Base-by-base conservation (phyloP, 768 basidiomycete species). In the Rickenella mellea region DNA sequence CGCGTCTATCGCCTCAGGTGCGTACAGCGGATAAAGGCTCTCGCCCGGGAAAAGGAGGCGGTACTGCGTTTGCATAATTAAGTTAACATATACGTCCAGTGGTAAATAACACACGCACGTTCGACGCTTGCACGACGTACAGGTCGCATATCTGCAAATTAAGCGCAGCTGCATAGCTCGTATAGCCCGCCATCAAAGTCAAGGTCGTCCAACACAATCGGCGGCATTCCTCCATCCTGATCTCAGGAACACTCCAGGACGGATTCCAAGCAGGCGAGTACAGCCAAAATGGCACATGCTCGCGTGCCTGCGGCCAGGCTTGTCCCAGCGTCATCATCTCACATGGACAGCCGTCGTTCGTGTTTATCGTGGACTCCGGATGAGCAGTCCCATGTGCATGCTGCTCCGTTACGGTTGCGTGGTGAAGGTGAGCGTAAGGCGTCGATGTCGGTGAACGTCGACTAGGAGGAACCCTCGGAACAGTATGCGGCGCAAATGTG, bases 31-130 rank as follows among this genome's bases (percentile, higher is more conserved):
- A 2, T 57, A 60, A 20, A 76, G 59, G 10, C 73, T 68, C 59
- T 86, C 83, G n/a, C 81, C 83, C 6, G 82, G 78, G 56, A 87
- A 86, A 17, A 87, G 61, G n/a, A 86, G 56, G 1, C 76, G 73
- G 55, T 78, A 82, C 83, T 87, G 26, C 15, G 25, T 26, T 19
- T 36, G 33, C 33, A 17, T 19, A 14, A n/a, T n/a, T n/a, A n/a
- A n/a, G n/a, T n/a, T n/a, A n/a, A n/a, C n/a, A n/a, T n/a, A n/a
- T n/a, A n/a, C n/a, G n/a, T 19, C 15, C 11, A 20, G 30, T 8
- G 10, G 4, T 30, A 19, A 15, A 49, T n/a, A 43, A 21, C 32
- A 25, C 14, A 65, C 80, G 43, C 50, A 83, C 82, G 55, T 86
- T 84, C 12, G 77, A 66, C 14, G 80, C 78, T 48, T 83, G 73